These are phyloP conservation scores for Parachaetomium inaequale DNA, from an alignment of 495 filamentous ascomycete genomes.

Conservation along the genomic window DNA sequence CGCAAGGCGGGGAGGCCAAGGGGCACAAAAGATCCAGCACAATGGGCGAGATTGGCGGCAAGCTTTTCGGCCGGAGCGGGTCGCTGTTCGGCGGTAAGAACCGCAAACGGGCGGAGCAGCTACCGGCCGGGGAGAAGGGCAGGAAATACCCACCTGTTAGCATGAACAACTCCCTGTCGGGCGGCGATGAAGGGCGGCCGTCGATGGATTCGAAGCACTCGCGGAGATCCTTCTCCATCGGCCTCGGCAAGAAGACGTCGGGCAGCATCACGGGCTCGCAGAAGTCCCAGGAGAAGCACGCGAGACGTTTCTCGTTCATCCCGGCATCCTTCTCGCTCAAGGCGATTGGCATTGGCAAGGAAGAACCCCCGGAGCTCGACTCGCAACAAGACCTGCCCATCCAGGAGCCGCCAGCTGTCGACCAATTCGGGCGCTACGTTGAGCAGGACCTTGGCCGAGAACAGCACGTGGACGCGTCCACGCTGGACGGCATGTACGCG, in stretches of 20 bases:
- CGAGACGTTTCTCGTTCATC: constrained; percentile 73
- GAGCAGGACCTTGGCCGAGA: constrained; percentile 33
- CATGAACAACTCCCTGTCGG: constrained; percentile 61
- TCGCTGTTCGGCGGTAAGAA: constrained; percentile 67
- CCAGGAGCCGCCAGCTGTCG: constrained; percentile 43
- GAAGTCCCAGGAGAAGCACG: constrained; percentile 52
- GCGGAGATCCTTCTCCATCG: constrained; percentile 70
- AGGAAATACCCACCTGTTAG: constrained; percentile 74
- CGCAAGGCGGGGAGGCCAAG: constrained; percentile 41
- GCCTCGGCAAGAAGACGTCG: constrained; percentile 66
- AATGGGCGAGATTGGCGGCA: constrained; percentile 72
- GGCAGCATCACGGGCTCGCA: constrained; percentile 53
- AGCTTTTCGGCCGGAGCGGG: constrained; percentile 72
- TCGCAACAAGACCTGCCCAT: constrained; percentile 47
- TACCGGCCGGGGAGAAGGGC: constrained; percentile 42
- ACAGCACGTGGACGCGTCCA: constrained; percentile 30
- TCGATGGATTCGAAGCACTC: constrained; percentile 72
- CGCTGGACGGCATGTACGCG: constrained; percentile 43
- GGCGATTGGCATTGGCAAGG: constrained; percentile 50
- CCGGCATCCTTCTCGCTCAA: constrained; percentile 70
- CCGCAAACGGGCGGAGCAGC: constrained; percentile 44
- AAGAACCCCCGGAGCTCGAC: constrained; percentile 38
- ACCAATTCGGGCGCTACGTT: constrained; percentile 40
- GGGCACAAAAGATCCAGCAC: constrained; percentile 92
- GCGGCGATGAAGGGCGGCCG: constrained; percentile 53